Base-by-base conservation (phyloP, 768 basidiomycete genomes). In the Mycena albidolilacea region DNA sequence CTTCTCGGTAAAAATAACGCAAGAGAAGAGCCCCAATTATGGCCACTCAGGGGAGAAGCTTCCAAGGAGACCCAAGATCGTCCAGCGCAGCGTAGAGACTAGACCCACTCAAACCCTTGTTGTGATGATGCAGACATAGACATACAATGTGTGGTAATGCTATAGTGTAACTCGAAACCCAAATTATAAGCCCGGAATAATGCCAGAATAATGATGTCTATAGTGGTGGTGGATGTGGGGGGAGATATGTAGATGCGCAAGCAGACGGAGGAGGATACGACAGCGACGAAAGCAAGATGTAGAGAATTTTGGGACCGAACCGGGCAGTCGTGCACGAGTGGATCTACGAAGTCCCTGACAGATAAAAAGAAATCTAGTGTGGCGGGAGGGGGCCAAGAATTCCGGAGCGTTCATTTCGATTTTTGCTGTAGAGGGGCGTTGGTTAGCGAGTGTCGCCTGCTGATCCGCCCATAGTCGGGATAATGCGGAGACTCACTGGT, bases 281-380 rank as follows among this genome's bases (percentile, higher is more conserved):
- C 19, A 67, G 71, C 65, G 35, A 72, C 52, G 55, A 72, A 67
- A 72, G 71, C 71, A 50, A 67, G 61, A 63, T 69, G 19, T 50
- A 63, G 67, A 65, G 58, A 41, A 50, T 41, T 50, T 52, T 63
- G 41, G 71, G 71, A 67, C 61, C 71, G 23, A 62, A 68, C 52
- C 54, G 37, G 44, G 60, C 58, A 59, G 60, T 61, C 64, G 30
- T 67, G 62, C 64, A 54, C 35, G 66, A 68, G 55, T 57, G 61
- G 54, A 61, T 72, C 71, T 72, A 72, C 71, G 66, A 64, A 73
- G 71, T 73, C 71, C 71, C 71, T 41, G 71, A 61, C 37, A 62
- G 65, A 67, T 67, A 68, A 72, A 63, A 35, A 64, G 71, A 63
- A 41, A 59, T 64, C 62, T 68, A 64, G 30, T 23, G 59, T 23